Evolutionary conservation across 805 yeast species (phyloP), one percentile per base, ranked within the genome.

Genomic region (Saturnispora gosingensis): DNA sequence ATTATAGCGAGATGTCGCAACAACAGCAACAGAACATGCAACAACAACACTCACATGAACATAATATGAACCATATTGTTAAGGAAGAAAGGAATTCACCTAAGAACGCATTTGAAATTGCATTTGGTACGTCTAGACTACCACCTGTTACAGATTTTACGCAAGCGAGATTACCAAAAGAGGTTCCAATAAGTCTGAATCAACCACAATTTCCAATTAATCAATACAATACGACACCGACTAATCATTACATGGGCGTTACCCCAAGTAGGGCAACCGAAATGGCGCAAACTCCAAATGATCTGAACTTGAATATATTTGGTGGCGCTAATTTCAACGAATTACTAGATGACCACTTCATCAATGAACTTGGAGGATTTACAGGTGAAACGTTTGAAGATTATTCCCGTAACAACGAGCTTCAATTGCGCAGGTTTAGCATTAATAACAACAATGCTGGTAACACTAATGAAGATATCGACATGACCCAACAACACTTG

Each of bases 101-200:
- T 4, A 51, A 59, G 13, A 59, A 59, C 52, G 70, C 70, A 3
- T 66, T 66, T 52, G 69, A 65, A 38, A 66, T 66, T 52, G 70
- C 70, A 15, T 66, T 66, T 55, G 70, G 70, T 54, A 66, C 69
- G 2, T 63, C 69, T 4, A 66, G 64, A 43, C 55, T 66, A 48
- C 69, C 70, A 2, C 70, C 70, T 4, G 70, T 66, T 35, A 66
- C 70, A 8, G 70, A 66, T 54, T 65, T 53, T 51, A 60, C 53
- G 6, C 54, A 51, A 25, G 44, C 45, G 8, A 44, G 13, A 28
- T 25, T 27, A 38, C 52, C 52, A n/a, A 49, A 44, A 25, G 52
- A 49, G 16, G 16, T 49, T 20, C 48, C 52, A 15, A 30, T 36
- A 8, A 44, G 28, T 28, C 28, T 44, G 30, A 34, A 49, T 15